A percentile compares a stretch with the other conserved stretches of the same genome.
Evolutionary conservation across 2,329 filamentous ascomycete species (phyloP).

Genomic region (Colletotrichum cereale): DNA sequence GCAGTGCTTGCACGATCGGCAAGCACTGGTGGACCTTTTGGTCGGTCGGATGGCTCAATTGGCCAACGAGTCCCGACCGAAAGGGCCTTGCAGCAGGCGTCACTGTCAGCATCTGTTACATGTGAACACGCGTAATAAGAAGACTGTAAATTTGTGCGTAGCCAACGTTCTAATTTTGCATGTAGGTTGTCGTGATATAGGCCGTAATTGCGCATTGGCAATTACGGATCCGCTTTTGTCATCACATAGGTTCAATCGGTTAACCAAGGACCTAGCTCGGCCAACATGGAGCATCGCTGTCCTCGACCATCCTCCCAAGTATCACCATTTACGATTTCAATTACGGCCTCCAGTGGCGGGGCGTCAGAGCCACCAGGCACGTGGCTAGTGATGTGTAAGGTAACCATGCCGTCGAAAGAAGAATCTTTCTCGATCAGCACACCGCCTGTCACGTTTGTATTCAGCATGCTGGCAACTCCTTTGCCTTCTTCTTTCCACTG

Average conservation of each 20-base stretch:
- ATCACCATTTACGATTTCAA: slow-evolving; percentile 17
- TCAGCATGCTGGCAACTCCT: slow-evolving; percentile 17
- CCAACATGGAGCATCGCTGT: slow-evolving; percentile 15
- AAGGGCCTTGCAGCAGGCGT: too few species aligned
- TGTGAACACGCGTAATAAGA: too few species aligned
- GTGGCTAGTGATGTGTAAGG: slow-evolving; percentile 24
- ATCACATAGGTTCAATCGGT: not conserved
- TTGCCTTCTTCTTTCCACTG: slow-evolving; percentile 14
- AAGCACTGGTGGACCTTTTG: too few species aligned
- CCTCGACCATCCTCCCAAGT: slow-evolving; percentile 31
- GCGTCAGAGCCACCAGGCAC: not conserved
- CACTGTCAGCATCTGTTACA: too few species aligned
- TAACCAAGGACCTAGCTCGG: slow-evolving; percentile 5
- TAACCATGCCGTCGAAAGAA: slow-evolving; percentile 32
- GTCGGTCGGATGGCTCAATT: too few species aligned
- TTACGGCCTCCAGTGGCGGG: slow-evolving; percentile 10
- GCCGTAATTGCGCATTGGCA: too few species aligned
- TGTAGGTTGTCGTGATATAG: too few species aligned
- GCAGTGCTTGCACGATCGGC: too few species aligned
- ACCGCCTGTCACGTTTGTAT: slow-evolving; percentile 26
- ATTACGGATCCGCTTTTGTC: too few species aligned
- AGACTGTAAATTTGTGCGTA: too few species aligned
- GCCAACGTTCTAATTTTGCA: too few species aligned
- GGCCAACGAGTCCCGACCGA: too few species aligned
- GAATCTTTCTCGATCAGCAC: slow-evolving; percentile 2